Evolutionary conservation across 2,329 filamentous ascomycete genomes (phyloP).

Genomic region (Cladosporium velox): DNA sequence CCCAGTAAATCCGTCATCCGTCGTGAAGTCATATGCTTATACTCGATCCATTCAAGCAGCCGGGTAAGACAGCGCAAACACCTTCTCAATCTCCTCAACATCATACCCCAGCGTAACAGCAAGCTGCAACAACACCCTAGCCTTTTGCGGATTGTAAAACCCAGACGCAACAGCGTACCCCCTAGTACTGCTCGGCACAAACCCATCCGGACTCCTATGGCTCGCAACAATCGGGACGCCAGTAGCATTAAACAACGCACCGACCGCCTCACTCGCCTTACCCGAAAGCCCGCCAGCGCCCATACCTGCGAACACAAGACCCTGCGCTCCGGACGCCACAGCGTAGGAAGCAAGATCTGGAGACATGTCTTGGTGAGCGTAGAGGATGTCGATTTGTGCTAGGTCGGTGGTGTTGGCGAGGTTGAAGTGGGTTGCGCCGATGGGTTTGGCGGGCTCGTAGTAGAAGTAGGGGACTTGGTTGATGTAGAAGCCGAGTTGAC

Average conservation of each 20-base stretch:
- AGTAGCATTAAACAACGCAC: conserved; percentile 48
- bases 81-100: conserved; percentile 48
- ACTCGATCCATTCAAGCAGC: neutral
- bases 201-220: conserved; percentile 55
- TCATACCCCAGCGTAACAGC: conserved; percentile 36
- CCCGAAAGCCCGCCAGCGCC: conserved; percentile 56
- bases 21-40: too few relatives aligned
- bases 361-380: conserved; percentile 54
- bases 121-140: conserved; percentile 53
- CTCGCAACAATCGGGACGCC: conserved; percentile 55
- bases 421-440: conserved; percentile 50
- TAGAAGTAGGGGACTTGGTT: conserved; percentile 63
- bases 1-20: too few relatives aligned
- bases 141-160: conserved; percentile 59
- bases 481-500: conserved; percentile 60
- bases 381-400: conserved; percentile 59
- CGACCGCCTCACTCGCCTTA: conserved; percentile 44
- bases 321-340: conserved; percentile 53
- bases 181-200: conserved; percentile 43
- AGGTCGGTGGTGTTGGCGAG: conserved; percentile 42
- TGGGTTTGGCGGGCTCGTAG: conserved; percentile 54
- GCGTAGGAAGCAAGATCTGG: conserved; percentile 51
- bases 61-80: conserved; percentile 32
- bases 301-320: conserved; percentile 58
- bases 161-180: conserved; percentile 48